Evolutionary conservation across 345 rosid genomes (phyloP).

Genomic region (Psidium guajava): DNA sequence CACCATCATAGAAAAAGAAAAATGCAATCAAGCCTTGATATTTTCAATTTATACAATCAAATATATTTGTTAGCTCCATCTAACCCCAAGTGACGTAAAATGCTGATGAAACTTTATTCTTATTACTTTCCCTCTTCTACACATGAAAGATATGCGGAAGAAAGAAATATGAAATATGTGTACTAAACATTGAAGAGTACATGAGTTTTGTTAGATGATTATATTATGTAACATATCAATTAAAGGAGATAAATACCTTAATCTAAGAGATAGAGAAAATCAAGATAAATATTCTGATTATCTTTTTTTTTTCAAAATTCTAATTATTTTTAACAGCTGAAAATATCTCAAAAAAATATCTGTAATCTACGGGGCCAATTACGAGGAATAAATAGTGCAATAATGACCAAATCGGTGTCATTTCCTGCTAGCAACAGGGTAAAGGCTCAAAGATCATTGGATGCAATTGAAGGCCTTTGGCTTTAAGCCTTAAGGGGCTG

Average conservation of each 20-base stretch:
- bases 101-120: not conserved
- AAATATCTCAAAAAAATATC: not conserved
- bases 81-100: not conserved
- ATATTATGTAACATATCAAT: not conserved
- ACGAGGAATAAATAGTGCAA: too few species aligned
- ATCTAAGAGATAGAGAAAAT: not conserved
- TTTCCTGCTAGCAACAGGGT: too few species aligned
- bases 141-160: not conserved
- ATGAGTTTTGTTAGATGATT: not conserved
- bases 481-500: not conserved
- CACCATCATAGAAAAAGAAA: too few species aligned
- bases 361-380: too few species aligned
- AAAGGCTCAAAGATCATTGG: not conserved
- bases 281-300: not conserved
- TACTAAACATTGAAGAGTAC: not conserved
- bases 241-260: fast-evolving
- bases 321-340: not conserved
- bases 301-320: not conserved
- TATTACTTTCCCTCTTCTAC: not conserved
- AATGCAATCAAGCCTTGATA: not conserved
- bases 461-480: not conserved
- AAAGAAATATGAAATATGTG: not conserved
- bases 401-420: too few species aligned
- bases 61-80: not conserved
- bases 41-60: not conserved